A percentile compares a stretch with the other conserved stretches of the same genome.
Evolutionary conservation across 2,329 filamentous ascomycete genomes (phyloP).

Genomic region (Grosmannia serpens): DNA sequence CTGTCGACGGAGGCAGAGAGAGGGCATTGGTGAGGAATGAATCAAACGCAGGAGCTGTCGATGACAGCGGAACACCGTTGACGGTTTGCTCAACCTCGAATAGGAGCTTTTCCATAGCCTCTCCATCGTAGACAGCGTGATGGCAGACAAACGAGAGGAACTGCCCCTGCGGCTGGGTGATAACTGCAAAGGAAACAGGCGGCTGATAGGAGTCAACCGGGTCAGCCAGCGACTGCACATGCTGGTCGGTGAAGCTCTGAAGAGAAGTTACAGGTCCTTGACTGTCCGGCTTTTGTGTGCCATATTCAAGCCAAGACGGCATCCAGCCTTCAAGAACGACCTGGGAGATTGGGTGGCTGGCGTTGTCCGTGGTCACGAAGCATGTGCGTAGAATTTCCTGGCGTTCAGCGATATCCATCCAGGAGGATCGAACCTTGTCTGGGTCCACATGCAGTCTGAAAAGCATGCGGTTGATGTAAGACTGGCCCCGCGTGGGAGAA

Average conservation of each 20-base stretch:
- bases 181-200: conserved; percentile 32
- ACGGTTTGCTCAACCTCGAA: conserved; percentile 56
- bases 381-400: conserved; percentile 71
- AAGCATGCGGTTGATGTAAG: conserved; percentile 64
- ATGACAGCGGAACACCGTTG: conserved; percentile 30
- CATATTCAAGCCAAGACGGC: conserved; percentile 25
- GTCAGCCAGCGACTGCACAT: conserved; percentile 26
- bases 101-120: conserved; percentile 59
- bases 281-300: conserved; percentile 11
- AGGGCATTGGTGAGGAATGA: conserved; percentile 52
- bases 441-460: conserved; percentile 46
- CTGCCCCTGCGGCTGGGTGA: conserved; percentile 18
- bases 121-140: conserved; percentile 79
- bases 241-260: conserved; percentile 25
- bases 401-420: conserved; percentile 49
- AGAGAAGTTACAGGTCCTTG: conserved; percentile 14
- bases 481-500: conserved; percentile 29
- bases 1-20: conserved; percentile 31
- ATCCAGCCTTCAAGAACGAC: conserved; percentile 45
- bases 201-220: conserved; percentile 32
- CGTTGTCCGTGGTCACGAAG: conserved; percentile 55
- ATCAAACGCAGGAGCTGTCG: conserved; percentile 40
- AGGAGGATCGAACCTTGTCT: conserved; percentile 42
- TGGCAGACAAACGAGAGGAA: conserved; percentile 49
- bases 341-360: conserved; percentile 56